A percentile compares a stretch with the other conserved stretches of the same genome.
Conservation (phyloP, 306 rosid genomes). For the Datisca glomerata region DNA sequence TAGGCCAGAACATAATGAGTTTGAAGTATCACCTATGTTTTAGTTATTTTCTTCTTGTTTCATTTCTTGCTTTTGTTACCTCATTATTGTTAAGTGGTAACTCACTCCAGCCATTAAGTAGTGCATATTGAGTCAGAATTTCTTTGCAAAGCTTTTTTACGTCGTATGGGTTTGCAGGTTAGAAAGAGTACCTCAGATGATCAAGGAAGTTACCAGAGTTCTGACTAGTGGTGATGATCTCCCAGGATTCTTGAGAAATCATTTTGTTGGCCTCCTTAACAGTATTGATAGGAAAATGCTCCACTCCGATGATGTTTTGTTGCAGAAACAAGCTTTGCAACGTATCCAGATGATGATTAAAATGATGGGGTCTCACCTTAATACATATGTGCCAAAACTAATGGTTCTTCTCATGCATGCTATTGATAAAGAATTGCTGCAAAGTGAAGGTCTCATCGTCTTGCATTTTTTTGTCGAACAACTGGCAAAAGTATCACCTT, state of each 20-base stretch:
- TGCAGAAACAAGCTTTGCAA: constrained; percentile 72
- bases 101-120: constrained; percentile 14
- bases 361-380: constrained; percentile 87
- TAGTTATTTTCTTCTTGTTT: not conserved
- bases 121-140: not conserved
- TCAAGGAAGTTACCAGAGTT: constrained; percentile 77
- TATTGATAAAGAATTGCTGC: constrained; percentile 52
- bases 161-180: constrained; percentile 44
- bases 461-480: constrained; percentile 72
- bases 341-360: constrained; percentile 81
- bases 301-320: constrained; percentile 57
- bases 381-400: constrained; percentile 80
- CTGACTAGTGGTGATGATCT: constrained; percentile 84
- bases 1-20: not conserved
- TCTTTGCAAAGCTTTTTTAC: constrained; percentile 13
- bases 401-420: constrained; percentile 97
- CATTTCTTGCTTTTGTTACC: not conserved
- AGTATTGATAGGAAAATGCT: constrained; percentile 89
- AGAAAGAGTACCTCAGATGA: constrained; percentile 72
- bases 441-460: constrained; percentile 73
- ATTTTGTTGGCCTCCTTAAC: constrained; percentile 88
- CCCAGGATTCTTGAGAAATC: constrained; percentile 71
- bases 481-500: constrained; percentile 57
- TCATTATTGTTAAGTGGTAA: not conserved
- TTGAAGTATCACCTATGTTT: constrained; percentile 6